Evolutionary conservation across 768 basidiomycete genomes (phyloP), one percentile per base, ranked within the genome.

Genomic region (Calocybe cyanea): DNA sequence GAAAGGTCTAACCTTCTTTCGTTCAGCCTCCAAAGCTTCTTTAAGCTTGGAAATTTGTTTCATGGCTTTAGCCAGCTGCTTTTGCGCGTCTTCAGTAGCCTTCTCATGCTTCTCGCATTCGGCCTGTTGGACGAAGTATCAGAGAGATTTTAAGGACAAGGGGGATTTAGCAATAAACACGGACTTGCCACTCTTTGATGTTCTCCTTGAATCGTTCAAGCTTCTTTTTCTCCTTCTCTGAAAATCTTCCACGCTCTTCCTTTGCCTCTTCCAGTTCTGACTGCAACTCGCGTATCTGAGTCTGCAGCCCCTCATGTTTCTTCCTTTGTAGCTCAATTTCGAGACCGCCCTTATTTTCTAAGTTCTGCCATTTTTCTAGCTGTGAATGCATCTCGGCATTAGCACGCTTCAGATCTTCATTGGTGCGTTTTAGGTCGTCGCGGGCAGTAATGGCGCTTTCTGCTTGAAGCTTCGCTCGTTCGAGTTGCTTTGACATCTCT

Each of bases 361-460:
- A 61, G 20, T 62, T 72, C 55, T 85, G 73, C 85, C 84, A 87
- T 56, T 82, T 78, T 33, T 77, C 76, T 7, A 89, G 65, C 53
- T 90, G 87, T 13, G 75, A 73, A 40, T 76, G 72, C 30, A 87
- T 65, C 33, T 83, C 75, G 4, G 64, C 63, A 38, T 74, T 76
- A 8, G 72, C 71, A 5, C 79, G 76, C 48, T 78, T 76, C 18
- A 79, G 70, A 32, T 86, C 83, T 33, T 78, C 75, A 43, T 81
- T 75, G 25, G 68, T 58, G 36, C 71, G 73, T 48, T 83, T 73
- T 30, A 87, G 69, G 23, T 83, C 81, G 0, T 68, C 63, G 32
- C 73, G 68, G 39, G 71, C 71, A 17, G 76, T 67, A 36, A 77
- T 70, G 15, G 79, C 67, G 28, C 76, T 75, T 20, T 87, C 81